Evolutionary conservation across 2,329 filamentous ascomycete genomes (phyloP).

Genomic region (Myrmaecium sp.): DNA sequence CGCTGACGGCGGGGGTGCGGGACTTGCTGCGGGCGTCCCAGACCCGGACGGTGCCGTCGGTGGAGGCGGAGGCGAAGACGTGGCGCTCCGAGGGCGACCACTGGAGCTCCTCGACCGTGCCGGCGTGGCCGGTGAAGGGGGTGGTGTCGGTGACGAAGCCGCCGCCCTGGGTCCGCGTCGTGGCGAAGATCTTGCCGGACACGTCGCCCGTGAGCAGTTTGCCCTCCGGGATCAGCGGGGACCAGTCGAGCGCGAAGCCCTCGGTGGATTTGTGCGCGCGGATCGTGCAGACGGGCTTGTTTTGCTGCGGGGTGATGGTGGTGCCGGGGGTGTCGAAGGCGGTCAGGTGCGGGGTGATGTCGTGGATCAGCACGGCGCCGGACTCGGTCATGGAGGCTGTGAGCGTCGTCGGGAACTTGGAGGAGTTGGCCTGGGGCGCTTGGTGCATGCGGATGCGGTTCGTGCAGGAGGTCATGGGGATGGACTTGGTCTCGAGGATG

Average conservation of each 20-base stretch:
- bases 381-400: conserved; percentile 90
- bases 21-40: conserved; percentile 92
- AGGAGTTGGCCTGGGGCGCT: conserved; percentile 51
- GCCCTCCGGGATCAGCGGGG: conserved; percentile 58
- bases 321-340: conserved; percentile 84
- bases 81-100: conserved; percentile 90
- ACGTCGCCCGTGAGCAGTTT: conserved; percentile 88
- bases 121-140: conserved; percentile 67
- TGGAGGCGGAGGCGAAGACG: conserved; percentile 87
- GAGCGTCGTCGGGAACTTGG: conserved; percentile 60
- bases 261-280: conserved; percentile 73
- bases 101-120: conserved; percentile 85
- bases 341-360: conserved; percentile 74
- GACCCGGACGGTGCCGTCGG: conserved; percentile 85
- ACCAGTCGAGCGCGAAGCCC: conserved; percentile 97
- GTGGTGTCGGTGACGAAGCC: conserved; percentile 77
- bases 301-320: conserved; percentile 62
- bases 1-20: conserved; percentile 69
- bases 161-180: conserved; percentile 71
- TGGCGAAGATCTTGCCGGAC: conserved; percentile 74
- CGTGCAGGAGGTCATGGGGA: conserved; percentile 72
- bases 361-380: conserved; percentile 76
- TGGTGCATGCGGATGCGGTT: conserved; percentile 88
- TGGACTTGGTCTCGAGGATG: conserved; percentile 81
- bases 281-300: conserved; percentile 75